Evolutionary conservation across 306 rosid species (phyloP).

Genomic region (Vigna hirtella): DNA sequence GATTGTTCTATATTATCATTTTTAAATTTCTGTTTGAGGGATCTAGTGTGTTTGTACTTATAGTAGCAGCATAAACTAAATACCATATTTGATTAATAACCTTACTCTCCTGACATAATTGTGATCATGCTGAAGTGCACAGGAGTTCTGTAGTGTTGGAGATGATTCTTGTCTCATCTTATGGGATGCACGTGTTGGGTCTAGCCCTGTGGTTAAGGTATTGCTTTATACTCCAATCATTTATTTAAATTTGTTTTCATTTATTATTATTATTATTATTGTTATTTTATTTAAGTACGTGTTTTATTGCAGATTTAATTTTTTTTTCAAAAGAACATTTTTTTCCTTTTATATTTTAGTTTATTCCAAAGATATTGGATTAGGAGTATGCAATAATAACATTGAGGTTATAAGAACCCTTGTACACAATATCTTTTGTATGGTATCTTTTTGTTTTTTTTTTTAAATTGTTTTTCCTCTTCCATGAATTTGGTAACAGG

Average conservation of each 20-base stretch:
- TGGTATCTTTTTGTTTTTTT: not conserved
- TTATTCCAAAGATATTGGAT: conserved; percentile 7
- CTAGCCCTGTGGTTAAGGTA: conserved; percentile 92
- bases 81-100: conserved; percentile 10
- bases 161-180: conserved; percentile 97
- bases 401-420: conserved; percentile 1
- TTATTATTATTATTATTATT: not conserved
- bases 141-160: conserved; percentile 99
- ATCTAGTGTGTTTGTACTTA: conserved; percentile 26
- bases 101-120: conserved; percentile 49
- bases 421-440: not conserved
- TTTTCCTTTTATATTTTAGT: not conserved
- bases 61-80: conserved; percentile 14
- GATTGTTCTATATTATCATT: conserved; percentile 27
- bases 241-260: conserved; percentile 11
- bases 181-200: conserved; percentile 97
- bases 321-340: not conserved
- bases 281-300: not conserved
- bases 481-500: conserved; percentile 56
- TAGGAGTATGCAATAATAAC: conserved; percentile 7
- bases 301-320: conserved; percentile 6
- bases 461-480: conserved; percentile 12
- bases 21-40: conserved; percentile 9
- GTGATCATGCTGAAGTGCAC: conserved; percentile 70
- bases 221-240: conserved; percentile 1